These are phyloP conservation scores for Colletotrichum cordylinicola DNA, from an alignment of 2,329 filamentous ascomycete genomes.

Conservation along the genomic window DNA sequence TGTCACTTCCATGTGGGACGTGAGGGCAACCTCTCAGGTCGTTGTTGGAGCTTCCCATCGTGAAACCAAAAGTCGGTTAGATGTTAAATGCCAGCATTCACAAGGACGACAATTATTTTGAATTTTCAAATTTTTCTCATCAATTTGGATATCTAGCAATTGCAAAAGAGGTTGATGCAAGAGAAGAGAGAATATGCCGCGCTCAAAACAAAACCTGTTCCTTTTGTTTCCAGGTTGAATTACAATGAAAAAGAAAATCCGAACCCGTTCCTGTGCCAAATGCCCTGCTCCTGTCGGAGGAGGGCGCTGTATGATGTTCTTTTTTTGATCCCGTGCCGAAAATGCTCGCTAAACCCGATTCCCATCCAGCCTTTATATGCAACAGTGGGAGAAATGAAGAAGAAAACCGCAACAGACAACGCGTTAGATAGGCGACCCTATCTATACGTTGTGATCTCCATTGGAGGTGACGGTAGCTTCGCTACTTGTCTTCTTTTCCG, in stretches of 20 bases:
- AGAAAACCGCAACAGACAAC: not conserved
- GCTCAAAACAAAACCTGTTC: conserved; percentile 14
- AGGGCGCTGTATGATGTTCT: not conserved
- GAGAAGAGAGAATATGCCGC: not conserved
- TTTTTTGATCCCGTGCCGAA: conserved; percentile 11
- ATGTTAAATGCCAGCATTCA: not conserved
- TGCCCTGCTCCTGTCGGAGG: not conserved
- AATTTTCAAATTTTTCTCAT: not conserved
- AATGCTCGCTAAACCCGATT: conserved; percentile 18
- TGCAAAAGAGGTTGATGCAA: not conserved
- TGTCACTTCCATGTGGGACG: not conserved
- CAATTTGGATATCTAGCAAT: conserved; percentile 4
- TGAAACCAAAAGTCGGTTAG: not conserved
- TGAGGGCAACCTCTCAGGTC: not conserved
- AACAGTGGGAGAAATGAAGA: conserved; percentile 1
- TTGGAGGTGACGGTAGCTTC: conserved; percentile 10
- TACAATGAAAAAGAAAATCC: conserved; percentile 15
- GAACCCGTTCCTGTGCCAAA: not conserved
- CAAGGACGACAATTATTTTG: not conserved
- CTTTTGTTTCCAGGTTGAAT: conserved; percentile 12
- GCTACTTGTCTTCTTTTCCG: conserved; percentile 16
- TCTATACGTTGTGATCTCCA: conserved; percentile 15
- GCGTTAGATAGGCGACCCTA: not conserved
- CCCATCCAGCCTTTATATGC: not conserved
- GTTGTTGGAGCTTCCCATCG: no score